Base-by-base conservation (phyloP, 352 stramenopile species). In the Phytophthora nicotianae region DNA sequence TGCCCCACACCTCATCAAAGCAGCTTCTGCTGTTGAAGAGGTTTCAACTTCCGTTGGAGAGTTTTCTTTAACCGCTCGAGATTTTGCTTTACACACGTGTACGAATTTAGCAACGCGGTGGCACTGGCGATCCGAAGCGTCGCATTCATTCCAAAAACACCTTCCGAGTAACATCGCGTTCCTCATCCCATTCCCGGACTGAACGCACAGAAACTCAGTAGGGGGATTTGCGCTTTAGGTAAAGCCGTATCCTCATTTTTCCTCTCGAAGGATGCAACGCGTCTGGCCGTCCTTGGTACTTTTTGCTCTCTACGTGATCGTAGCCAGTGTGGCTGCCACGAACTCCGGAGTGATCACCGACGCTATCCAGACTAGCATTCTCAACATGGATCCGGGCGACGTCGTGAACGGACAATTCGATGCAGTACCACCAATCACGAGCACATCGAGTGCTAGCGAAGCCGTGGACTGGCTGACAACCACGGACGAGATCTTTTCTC, bases 401-500 rank as follows among this genome's bases (percentile, higher is more conserved):
- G 59, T 68, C 16, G 55, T 79, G 2, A 55, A 84, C 32, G 46
- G 38, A 2, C 76, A 86, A 51, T 70, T 86, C 43, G 55, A 38
- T 19, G 57, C 59, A 0, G 53, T 89, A 20, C 23, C 54, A 9
- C 38, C 65, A 13, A 65, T 89, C 41, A 71, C 77, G 10, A 51
- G 46, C 27, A 3, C 37, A 7, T 74, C 70, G 23, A 67, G 50
- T 13, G 32, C 59, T 16, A 50, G 33, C 11, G 59, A 61, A 0
- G 60, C 62, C 11, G 35, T 65, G 4, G 8, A 45, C 2, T 89
- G 80, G 80, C 68, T 86, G 21, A 33, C 51, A 21, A 35, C 48
- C 4, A 68, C 84, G 37, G 67, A 67, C 50, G 70, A 84, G 27
- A 72, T 89, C 52, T 76, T 86, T 40, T 33, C 27, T 10, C 75